phyloP scores from a whole-genome alignment of 2,329 filamentous ascomycete genomes.

The Lachnellula subtilissima region DNA sequence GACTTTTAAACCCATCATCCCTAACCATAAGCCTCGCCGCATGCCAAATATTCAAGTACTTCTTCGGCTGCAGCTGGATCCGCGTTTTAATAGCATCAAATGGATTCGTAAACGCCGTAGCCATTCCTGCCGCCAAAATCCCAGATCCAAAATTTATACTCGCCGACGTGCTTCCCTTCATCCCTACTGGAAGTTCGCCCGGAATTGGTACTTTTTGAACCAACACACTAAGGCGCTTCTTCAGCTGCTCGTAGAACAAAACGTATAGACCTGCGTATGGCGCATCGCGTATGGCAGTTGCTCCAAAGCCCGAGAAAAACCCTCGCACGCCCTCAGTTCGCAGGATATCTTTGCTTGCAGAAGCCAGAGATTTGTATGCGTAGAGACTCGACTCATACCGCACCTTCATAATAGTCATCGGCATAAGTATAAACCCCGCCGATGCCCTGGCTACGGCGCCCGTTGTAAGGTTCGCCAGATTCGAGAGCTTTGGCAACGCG shows the following conservation, averaged over 20 bases:
- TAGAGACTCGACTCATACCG: constrained; percentile 90
- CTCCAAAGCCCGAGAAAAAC: constrained; percentile 91
- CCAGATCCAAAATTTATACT: constrained; percentile 84
- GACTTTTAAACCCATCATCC: constrained; percentile 73
- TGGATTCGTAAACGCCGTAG: constrained; percentile 87
- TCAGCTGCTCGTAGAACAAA: constrained; percentile 83
- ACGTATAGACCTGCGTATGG: constrained; percentile 96
- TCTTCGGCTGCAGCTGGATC: constrained; percentile 79
- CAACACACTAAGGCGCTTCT: constrained; percentile 49
- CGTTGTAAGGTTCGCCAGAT: constrained; percentile 77
- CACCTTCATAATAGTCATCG: constrained; percentile 92
- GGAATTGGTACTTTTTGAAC: constrained; percentile 22
- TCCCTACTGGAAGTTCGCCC: constrained; percentile 16
- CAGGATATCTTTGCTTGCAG: constrained; percentile 71
- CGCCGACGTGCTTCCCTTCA: constrained; percentile 42
- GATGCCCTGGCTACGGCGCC: constrained; percentile 80
- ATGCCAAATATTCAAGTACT: constrained; percentile 77
- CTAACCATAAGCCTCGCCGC: constrained; percentile 72
- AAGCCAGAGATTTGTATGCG: constrained; percentile 69
- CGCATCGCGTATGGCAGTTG: constrained; percentile 89
- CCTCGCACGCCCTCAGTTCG: constrained; percentile 69
- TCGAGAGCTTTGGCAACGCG: constrained; percentile 74
- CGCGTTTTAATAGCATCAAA: constrained; percentile 96
- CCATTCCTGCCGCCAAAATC: constrained; percentile 72
- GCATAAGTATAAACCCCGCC: constrained; percentile 90